Percentiles rank a stretch among this genome's conserved stretches.
These are phyloP conservation scores for Talaromyces marneffei DNA, from an alignment of 2,329 filamentous ascomycete genomes.

Conservation along the genomic window DNA sequence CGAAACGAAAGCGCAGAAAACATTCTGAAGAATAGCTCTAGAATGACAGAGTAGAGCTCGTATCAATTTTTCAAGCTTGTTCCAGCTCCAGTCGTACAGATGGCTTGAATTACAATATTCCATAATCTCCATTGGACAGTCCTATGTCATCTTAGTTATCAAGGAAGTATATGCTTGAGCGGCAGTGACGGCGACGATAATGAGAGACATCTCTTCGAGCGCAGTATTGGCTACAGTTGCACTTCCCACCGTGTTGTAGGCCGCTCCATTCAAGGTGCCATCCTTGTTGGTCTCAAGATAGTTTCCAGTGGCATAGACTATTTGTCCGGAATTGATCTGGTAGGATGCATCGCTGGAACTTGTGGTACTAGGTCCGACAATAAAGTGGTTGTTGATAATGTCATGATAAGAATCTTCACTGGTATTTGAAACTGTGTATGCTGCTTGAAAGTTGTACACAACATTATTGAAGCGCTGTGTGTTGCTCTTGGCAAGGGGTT, in stretches of 20 bases:
- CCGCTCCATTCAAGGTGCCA: conserved; percentile 43
- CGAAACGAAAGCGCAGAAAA: background rate
- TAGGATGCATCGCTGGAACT: conserved; percentile 46
- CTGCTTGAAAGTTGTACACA: conserved; percentile 54
- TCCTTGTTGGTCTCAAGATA: conserved; percentile 49
- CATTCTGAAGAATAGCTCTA: background rate
- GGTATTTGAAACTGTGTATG: conserved; percentile 51
- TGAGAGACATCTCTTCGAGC: background rate
- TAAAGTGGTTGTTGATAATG: conserved; percentile 54
- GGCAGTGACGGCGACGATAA: background rate
- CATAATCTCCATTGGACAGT: conserved; percentile 2
- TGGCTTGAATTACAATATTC: background rate
- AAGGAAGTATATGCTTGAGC: conserved; percentile 3
- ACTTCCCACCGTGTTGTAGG: background rate
- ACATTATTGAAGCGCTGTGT: conserved; percentile 51
- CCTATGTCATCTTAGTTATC: background rate
- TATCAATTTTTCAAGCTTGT: background rate
- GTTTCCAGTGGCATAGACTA: conserved; percentile 49
- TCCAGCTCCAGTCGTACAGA: background rate
- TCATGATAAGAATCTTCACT: conserved; percentile 45
- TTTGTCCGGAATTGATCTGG: conserved; percentile 51
- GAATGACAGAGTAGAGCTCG: background rate
- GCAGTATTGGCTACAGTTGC: background rate
- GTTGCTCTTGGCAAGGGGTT: conserved; percentile 53
- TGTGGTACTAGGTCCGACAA: conserved; percentile 47